Percentiles rank a stretch among this genome's conserved stretches.
These are phyloP conservation scores for Debaryomyces castellii DNA, from an alignment of 805 yeast species.

Conservation along the genomic window DNA sequence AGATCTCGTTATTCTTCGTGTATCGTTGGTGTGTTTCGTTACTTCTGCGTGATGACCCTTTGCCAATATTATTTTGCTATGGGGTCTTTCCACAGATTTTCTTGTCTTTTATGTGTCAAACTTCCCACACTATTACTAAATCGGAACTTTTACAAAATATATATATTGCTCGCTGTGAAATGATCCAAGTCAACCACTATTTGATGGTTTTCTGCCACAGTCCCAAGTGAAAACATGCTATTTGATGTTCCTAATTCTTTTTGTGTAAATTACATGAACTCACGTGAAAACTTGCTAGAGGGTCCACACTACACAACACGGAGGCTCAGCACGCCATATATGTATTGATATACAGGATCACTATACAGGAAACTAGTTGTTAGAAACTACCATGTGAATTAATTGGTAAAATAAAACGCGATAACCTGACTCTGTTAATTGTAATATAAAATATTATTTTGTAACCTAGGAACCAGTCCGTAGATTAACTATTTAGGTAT, in stretches of 20 bases:
- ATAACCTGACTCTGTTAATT: neutral
- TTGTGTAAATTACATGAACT: slow-evolving; percentile 2
- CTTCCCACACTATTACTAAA: neutral
- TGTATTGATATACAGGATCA: too few species aligned
- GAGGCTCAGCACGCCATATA: neutral
- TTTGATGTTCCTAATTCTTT: neutral
- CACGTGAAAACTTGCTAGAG: slow-evolving; percentile 1
- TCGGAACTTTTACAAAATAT: neutral
- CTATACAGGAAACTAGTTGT: too few species aligned
- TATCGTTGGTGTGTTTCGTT: neutral
- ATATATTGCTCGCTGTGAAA: neutral
- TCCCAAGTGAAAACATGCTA: neutral
- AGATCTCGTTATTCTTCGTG: neutral
- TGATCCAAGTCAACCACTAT: neutral
- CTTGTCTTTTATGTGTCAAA: neutral
- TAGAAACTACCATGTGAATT: neutral
- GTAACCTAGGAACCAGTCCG: neutral
- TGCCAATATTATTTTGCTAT: neutral
- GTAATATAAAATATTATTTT: neutral
- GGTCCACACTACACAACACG: neutral
- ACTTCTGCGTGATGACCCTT: neutral
- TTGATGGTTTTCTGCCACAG: neutral
- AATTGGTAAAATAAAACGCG: neutral
- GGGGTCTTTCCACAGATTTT: neutral
- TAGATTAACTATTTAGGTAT: neutral